Conservation (phyloP, 371 early-diverging fungal genomes). For the Apophysomyces variabilis region DNA sequence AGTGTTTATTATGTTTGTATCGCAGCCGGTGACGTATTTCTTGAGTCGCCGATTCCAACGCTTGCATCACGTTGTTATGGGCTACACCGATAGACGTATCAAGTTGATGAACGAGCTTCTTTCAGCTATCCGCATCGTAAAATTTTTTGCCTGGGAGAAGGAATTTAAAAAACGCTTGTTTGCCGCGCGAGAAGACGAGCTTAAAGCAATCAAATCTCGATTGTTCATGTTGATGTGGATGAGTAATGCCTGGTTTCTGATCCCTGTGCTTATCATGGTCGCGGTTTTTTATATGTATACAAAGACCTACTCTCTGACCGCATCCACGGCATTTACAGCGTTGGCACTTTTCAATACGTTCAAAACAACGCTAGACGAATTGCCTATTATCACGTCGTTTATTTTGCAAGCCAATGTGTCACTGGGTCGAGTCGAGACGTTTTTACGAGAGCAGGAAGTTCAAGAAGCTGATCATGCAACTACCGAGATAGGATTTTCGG, state of each 20-base stretch:
- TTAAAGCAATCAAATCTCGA: conserved; percentile 49
- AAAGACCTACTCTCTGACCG: conserved; percentile 55
- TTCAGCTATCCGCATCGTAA: conserved; percentile 76
- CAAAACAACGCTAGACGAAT: conserved; percentile 68
- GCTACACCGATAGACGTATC: conserved; percentile 67
- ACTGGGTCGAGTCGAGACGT: conserved; percentile 67
- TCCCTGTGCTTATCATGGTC: conserved; percentile 62
- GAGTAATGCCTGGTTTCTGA: conserved; percentile 50
- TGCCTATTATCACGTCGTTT: conserved; percentile 69
- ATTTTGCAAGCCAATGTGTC: conserved; percentile 75
- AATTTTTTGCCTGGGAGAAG: conserved; percentile 84
- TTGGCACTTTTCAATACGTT: conserved; percentile 66
- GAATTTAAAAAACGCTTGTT: conserved; percentile 62
- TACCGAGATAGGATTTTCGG: conserved; percentile 44
- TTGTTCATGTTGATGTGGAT: conserved; percentile 51
- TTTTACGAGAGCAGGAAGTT: conserved; percentile 75
- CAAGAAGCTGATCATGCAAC: conserved; percentile 15
- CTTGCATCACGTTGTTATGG: conserved; percentile 56
- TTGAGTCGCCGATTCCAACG: conserved; percentile 55
- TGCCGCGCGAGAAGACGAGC: conserved; percentile 53
- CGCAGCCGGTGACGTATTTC: conserved; percentile 63
- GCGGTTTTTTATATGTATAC: conserved; percentile 60
- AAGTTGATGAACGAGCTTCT: conserved; percentile 74
- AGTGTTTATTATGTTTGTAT: conserved; percentile 57
- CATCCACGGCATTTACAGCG: conserved; percentile 67